Evolutionary conservation across 306 rosid species (phyloP).

Genomic region (Medicago arabica): DNA sequence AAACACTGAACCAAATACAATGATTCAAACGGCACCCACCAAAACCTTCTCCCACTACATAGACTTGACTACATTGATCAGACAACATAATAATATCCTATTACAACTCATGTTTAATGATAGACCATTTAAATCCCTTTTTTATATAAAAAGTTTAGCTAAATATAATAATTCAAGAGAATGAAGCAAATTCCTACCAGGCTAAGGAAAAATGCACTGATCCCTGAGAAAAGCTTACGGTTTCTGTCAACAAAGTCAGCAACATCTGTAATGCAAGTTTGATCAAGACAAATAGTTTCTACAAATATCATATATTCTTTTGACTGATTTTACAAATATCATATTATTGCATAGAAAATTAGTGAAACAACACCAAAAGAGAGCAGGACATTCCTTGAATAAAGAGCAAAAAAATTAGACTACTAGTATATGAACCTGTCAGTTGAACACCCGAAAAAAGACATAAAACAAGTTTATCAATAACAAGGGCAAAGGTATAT

Average conservation of each 20-base stretch:
- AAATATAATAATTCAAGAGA: constrained; percentile 5
- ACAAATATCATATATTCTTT: not conserved
- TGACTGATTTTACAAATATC: not conserved
- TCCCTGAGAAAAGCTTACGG: constrained; percentile 64
- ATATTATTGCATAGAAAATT: not conserved
- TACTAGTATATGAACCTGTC: not conserved
- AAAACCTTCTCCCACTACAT: constrained; percentile 22
- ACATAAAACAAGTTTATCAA: constrained; percentile 5
- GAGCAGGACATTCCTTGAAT: constrained; percentile 12
- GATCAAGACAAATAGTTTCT: constrained; percentile 31
- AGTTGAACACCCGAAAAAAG: constrained; percentile 21
- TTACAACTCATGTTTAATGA: not conserved
- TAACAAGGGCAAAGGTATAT: constrained; percentile 7
- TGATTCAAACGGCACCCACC: constrained; percentile 13
- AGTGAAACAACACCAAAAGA: not conserved
- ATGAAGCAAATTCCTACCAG: constrained; percentile 51
- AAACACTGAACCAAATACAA: not conserved
- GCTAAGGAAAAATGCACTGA: constrained; percentile 78
- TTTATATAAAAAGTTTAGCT: not conserved
- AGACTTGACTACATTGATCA: constrained; percentile 15
- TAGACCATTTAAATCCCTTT: not conserved
- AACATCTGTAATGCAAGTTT: constrained; percentile 58
- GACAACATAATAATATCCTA: constrained; percentile 1
- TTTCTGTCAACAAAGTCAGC: constrained; percentile 81
- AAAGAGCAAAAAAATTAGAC: constrained; percentile 2